Evolutionary conservation across 352 stramenopile species (phyloP).

Genomic region (Thraustochytrium sp.): DNA sequence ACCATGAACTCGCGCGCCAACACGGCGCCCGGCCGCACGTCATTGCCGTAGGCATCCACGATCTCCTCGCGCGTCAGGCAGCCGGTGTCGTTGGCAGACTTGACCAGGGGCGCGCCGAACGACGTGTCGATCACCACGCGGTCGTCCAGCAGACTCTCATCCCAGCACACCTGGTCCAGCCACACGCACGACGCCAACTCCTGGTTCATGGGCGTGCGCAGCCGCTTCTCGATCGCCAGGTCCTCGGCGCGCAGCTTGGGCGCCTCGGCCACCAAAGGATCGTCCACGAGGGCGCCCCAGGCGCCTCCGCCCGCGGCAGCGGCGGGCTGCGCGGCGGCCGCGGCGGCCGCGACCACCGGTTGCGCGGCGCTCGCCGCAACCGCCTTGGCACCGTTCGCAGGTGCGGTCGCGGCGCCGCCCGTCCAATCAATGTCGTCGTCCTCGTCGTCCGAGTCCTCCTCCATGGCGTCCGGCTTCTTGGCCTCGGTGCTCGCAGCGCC

Average conservation of each 20-base stretch:
- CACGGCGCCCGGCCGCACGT: background rate
- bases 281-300: background rate
- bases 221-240: background rate
- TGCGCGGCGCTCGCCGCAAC: background rate
- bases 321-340: background rate
- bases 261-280: background rate
- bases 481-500: too few relatives aligned
- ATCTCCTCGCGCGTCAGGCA: slow-evolving; percentile 22
- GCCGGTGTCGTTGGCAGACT: slow-evolving; percentile 8
- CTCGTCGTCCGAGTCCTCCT: background rate
- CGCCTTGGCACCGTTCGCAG: background rate
- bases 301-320: background rate
- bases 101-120: background rate
- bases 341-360: background rate
- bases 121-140: background rate
- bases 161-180: slow-evolving; percentile 3
- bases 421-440: background rate
- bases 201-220: slow-evolving; percentile 19
- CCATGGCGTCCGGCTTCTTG: background rate
- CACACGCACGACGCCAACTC: background rate
- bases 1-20: background rate
- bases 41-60: background rate
- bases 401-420: background rate
- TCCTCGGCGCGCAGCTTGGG: background rate
- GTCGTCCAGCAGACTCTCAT: background rate